Conservation (phyloP, 1,284 basidiomycete species). For the Ganoderma multipileum region DNA sequence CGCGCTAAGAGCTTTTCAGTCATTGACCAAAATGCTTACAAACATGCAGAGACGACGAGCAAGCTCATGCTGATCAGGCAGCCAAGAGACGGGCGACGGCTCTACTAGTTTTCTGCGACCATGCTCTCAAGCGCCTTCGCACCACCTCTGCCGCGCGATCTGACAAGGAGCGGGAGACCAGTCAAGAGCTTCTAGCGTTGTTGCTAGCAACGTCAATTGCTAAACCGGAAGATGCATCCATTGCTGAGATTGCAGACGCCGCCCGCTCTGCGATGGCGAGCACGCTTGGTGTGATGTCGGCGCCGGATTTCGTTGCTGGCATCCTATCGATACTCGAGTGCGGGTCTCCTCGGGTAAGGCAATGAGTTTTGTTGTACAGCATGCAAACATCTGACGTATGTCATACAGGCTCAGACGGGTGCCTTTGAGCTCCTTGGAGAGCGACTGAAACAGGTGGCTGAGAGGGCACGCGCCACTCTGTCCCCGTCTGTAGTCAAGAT, state of each 20-base stretch:
- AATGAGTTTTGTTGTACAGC: background rate
- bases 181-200: slow-evolving; percentile 49
- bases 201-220: slow-evolving; percentile 48
- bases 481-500: slow-evolving; percentile 59
- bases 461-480: slow-evolving; percentile 61
- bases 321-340: slow-evolving; percentile 60
- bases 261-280: slow-evolving; percentile 57
- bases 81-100: slow-evolving; percentile 69
- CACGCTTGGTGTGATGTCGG: slow-evolving; percentile 68
- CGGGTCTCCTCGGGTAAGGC: slow-evolving; percentile 52
- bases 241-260: slow-evolving; percentile 50
- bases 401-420: slow-evolving; percentile 60
- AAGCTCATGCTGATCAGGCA: slow-evolving; percentile 49
- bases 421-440: slow-evolving; percentile 72
- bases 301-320: slow-evolving; percentile 65
- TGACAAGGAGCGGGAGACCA: slow-evolving; percentile 37
- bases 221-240: slow-evolving; percentile 33
- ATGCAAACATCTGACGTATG: background rate
- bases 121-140: slow-evolving; percentile 45
- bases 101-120: slow-evolving; percentile 66
- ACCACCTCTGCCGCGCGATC: slow-evolving; percentile 32
- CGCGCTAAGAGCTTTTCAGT: slow-evolving; percentile 34
- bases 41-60: slow-evolving; percentile 59
- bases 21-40: slow-evolving; percentile 9
- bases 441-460: slow-evolving; percentile 68